Base-by-base conservation (phyloP, 1,284 basidiomycete species). In the Ustilago crameri region DNA sequence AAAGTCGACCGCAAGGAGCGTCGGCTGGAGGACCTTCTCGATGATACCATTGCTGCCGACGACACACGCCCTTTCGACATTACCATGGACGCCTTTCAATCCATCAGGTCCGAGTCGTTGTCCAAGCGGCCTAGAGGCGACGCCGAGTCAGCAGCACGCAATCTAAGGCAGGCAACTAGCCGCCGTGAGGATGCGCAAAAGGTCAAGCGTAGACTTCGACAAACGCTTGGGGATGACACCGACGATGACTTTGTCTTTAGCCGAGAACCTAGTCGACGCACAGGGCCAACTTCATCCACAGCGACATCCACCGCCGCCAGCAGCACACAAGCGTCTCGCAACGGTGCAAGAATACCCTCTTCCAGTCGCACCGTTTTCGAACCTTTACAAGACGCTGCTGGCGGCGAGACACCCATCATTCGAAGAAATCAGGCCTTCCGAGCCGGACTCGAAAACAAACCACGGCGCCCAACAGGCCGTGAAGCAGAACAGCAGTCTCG, bases 401-500 rank as follows among this genome's bases (percentile, higher is more conserved):
- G 51, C 20, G 73, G 73, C 7, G 73, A 75, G 42, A 75, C 73
- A 20, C 73, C 73, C 22, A 75, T 75, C 57, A 75, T 72, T 15
- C 37, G 65, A 3, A 41, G 69, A 5, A 75, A 75, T 27, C 64
- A 71, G 44, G 61, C 62, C 18, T 75, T 72, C 53, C 60, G 73
- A 26, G 61, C 61, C 14, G 73, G 73, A 8, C 62, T 71, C 32
- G 64, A 68, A 30, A 56, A 60, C 30, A 57, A 67, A 30, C 72
- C 72, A 9, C 58, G 67, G 12, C 58, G 53, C 10, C 72, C 62
- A 14, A 61, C 66, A 7, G 67, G 58, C 26, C 51, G 42, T 18
- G 62, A 60, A 54, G 59, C 63, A 7, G 51, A 55, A 41, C 53
- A 51, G 20, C 56, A 58, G 26, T 51, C 52, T 5, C 74, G 78